These are phyloP conservation scores for Oryza coarctata DNA, from an alignment of 176 grass and related monocot species.

Conservation along the genomic window DNA sequence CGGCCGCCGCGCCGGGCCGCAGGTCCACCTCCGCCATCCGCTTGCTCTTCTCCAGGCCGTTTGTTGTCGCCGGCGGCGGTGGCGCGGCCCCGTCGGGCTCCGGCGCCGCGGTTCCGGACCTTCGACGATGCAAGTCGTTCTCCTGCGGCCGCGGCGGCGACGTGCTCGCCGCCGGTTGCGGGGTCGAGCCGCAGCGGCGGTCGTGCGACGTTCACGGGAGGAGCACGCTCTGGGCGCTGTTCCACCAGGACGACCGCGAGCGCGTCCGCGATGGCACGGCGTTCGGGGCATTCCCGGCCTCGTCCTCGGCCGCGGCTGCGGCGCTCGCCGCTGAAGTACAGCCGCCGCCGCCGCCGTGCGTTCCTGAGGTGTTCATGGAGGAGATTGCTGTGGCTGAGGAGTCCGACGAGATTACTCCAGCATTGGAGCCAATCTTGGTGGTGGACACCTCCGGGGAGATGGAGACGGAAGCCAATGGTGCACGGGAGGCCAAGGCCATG, in stretches of 20 bases:
- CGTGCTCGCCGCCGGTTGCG: slow-evolving; percentile 9
- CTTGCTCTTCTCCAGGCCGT: slow-evolving; percentile 71
- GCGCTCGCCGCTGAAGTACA: slow-evolving; percentile 50
- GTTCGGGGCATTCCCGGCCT: slow-evolving; percentile 45
- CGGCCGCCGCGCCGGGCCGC: slow-evolving; percentile 43
- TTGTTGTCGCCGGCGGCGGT: neutral
- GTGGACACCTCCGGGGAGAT: slow-evolving; percentile 61
- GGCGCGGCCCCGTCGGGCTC: slow-evolving; percentile 22
- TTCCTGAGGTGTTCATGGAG: slow-evolving; percentile 43
- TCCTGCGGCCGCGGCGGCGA: slow-evolving; percentile 62
- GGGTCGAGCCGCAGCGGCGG: slow-evolving; percentile 63
- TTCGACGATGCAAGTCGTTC: slow-evolving; percentile 86
- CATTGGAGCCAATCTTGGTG: slow-evolving; percentile 48
- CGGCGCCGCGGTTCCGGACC: slow-evolving; percentile 38
- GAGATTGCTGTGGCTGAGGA: slow-evolving; percentile 49
- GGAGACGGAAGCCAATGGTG: slow-evolving; percentile 28
- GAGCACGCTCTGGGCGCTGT: slow-evolving; percentile 85
- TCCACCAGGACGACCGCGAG: slow-evolving; percentile 88
- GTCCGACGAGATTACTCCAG: slow-evolving; percentile 60
- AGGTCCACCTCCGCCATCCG: slow-evolving; percentile 90
- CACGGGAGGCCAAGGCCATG: slow-evolving; percentile 49
- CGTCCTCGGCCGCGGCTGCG: slow-evolving; percentile 48
- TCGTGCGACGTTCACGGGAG: slow-evolving; percentile 89
- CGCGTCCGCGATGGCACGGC: slow-evolving; percentile 61
- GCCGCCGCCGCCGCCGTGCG: slow-evolving; percentile 34